phyloP scores from a whole-genome alignment of 805 yeast species.

The Candida xiaguanensis region DNA sequence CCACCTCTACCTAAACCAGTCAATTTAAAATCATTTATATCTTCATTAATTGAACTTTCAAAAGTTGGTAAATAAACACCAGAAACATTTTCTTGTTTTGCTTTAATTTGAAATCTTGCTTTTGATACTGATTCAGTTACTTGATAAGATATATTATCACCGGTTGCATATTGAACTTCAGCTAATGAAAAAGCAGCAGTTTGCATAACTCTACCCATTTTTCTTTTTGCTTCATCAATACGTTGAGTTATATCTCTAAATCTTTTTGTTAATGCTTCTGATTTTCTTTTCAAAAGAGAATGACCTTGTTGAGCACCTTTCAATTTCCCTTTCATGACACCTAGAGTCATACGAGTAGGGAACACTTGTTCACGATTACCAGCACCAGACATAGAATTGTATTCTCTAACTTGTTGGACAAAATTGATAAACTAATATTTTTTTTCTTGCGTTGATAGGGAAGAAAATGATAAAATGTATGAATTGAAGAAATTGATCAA shows the following conservation, averaged over 20 bases:
- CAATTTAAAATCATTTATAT: constrained; percentile 88
- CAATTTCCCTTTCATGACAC: constrained; percentile 89
- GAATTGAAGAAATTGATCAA: constrained; percentile 13
- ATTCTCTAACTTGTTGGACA: background rate
- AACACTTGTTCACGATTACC: constrained; percentile 91
- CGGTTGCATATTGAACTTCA: constrained; percentile 96
- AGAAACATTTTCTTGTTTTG: constrained; percentile 92
- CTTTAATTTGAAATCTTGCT: constrained; percentile 86
- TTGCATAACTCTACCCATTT: constrained; percentile 98
- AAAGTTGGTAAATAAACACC: constrained; percentile 95
- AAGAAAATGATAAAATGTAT: background rate
- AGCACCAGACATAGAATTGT: constrained; percentile 55
- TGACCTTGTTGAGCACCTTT: constrained; percentile 98
- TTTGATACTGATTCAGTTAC: constrained; percentile 90
- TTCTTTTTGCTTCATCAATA: constrained; percentile 91
- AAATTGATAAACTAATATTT: no score
- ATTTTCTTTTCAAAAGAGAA: constrained; percentile 86
- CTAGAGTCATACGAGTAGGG: constrained; percentile 96
- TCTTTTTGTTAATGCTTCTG: constrained; percentile 94
- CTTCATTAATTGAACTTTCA: constrained; percentile 77
- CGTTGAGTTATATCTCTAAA: constrained; percentile 93
- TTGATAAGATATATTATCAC: constrained; percentile 92
- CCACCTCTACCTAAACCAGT: constrained; percentile 99
- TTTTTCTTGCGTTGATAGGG: background rate
- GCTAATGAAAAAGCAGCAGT: constrained; percentile 97